These are phyloP conservation scores for Penicillium sclerotigenum DNA, from an alignment of 2,329 filamentous ascomycete genomes.

Conservation along the genomic window DNA sequence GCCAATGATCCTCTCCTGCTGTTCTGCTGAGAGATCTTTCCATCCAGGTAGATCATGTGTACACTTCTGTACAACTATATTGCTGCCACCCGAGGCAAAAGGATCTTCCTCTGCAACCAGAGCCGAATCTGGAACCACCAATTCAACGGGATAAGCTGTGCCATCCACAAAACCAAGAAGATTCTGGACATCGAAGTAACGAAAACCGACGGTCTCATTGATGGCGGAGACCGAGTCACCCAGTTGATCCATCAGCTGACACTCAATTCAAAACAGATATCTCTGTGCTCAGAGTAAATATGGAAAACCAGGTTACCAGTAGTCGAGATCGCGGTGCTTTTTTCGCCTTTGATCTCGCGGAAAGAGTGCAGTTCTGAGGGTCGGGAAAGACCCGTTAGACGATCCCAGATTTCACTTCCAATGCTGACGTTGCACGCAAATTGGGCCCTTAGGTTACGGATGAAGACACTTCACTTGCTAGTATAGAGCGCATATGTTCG, in stretches of 20 bases:
- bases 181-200: constrained; percentile 59
- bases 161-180: constrained; percentile 60
- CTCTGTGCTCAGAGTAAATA: constrained; percentile 56
- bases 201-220: constrained; percentile 57
- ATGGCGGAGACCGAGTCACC: constrained; percentile 48
- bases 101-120: constrained; percentile 46
- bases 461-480: constrained; percentile 54
- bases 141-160: constrained; percentile 56
- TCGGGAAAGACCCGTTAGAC: constrained; percentile 43
- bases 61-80: constrained; percentile 60
- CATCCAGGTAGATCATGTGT: constrained; percentile 52
- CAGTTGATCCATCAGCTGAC: constrained; percentile 51
- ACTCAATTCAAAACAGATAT: constrained; percentile 60
- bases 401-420: constrained; percentile 53
- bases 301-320: constrained; percentile 59
- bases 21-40: constrained; percentile 47
- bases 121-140: constrained; percentile 43
- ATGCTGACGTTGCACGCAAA: constrained; percentile 57
- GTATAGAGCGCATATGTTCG: constrained; percentile 43
- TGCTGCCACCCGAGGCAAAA: constrained; percentile 50
- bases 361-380: constrained; percentile 55
- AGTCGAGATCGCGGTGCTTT: constrained; percentile 54
- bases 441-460: constrained; percentile 47
- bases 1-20: constrained; percentile 57
- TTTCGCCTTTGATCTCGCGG: constrained; percentile 45